Conservation (phyloP, 495 filamentous ascomycete genomes). For the Sordaria brevicollis region DNA sequence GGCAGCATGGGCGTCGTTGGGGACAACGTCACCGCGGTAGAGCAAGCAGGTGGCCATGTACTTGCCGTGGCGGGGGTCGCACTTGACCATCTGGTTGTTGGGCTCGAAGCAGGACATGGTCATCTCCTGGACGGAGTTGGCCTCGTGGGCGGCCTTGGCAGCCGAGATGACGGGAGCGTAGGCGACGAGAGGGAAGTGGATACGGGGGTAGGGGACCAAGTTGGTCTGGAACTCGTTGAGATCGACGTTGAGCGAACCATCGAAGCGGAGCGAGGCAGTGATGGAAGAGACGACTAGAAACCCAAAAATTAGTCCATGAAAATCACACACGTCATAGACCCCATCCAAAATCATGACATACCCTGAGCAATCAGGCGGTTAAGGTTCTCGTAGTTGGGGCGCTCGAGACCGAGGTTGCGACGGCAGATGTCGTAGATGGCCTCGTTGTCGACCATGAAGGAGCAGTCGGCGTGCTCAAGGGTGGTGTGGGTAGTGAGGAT, state of each 20-base stretch:
- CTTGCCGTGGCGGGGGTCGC: slow-evolving; percentile 96
- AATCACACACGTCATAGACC: neutral
- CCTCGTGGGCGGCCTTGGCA: slow-evolving; percentile 88
- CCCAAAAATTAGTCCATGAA: neutral
- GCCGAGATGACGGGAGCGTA: slow-evolving; percentile 92
- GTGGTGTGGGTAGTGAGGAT: slow-evolving; percentile 98
- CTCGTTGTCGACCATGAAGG: slow-evolving; percentile 99
- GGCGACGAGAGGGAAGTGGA: slow-evolving; percentile 96
- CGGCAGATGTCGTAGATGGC: slow-evolving; percentile 99
- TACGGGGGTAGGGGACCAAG: slow-evolving; percentile 95
- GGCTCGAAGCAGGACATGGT: slow-evolving; percentile 81
- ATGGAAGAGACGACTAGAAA: slow-evolving; percentile 87
- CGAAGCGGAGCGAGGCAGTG: slow-evolving; percentile 95
- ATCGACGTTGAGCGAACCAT: slow-evolving; percentile 98
- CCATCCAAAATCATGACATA: slow-evolving; percentile 25
- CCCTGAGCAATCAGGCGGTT: slow-evolving; percentile 97
- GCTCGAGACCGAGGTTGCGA: slow-evolving; percentile 90
- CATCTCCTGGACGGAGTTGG: slow-evolving; percentile 79
- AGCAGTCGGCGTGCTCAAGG: slow-evolving; percentile 98
- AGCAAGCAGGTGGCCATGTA: slow-evolving; percentile 99
- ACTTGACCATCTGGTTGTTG: slow-evolving; percentile 97
- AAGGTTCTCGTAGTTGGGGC: slow-evolving; percentile 94
- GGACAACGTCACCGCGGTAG: slow-evolving; percentile 96
- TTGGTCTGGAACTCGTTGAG: slow-evolving; percentile 99
- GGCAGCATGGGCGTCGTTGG: slow-evolving; percentile 84